Conservation (phyloP, 192 early-diverging fungal species). For the Dimargaris cristalligena region DNA sequence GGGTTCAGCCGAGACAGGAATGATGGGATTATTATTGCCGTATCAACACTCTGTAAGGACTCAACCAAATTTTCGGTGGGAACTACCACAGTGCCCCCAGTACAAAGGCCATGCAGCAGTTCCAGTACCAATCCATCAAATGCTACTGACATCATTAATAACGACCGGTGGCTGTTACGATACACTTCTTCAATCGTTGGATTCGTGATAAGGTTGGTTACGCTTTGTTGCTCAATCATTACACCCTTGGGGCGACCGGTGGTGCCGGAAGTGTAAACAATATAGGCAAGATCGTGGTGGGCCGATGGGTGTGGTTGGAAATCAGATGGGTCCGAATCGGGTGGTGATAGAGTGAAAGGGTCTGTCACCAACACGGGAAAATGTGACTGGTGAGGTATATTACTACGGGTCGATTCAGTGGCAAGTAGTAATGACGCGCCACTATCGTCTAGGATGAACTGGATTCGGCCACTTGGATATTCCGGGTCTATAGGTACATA, state of each 20-base stretch:
- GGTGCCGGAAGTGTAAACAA: constrained; percentile 6
- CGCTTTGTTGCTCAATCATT: not conserved
- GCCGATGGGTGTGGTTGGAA: no score
- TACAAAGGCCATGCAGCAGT: not conserved
- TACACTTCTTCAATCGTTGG: not conserved
- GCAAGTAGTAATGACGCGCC: constrained; percentile 4
- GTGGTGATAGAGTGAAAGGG: no score
- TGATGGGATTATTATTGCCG: not conserved
- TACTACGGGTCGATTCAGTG: no score
- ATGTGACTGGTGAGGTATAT: no score
- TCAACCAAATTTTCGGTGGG: not conserved
- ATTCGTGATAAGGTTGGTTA: not conserved
- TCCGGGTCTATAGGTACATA: constrained; percentile 24
- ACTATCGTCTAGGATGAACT: constrained; percentile 13
- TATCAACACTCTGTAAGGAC: not conserved
- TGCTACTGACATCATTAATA: not conserved
- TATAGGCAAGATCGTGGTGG: not conserved
- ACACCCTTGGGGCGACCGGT: constrained; percentile 5
- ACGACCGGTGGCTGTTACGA: not conserved
- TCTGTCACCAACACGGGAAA: no score
- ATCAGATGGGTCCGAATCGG: no score
- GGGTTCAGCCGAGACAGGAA: not conserved
- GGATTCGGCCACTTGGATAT: constrained; percentile 16
- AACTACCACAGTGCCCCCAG: not conserved
- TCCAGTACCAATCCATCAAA: not conserved